A percentile compares a stretch with the other conserved stretches of the same genome.
phyloP scores from a whole-genome alignment of 139 green algal species.

The Diplosphaera chodatii region DNA sequence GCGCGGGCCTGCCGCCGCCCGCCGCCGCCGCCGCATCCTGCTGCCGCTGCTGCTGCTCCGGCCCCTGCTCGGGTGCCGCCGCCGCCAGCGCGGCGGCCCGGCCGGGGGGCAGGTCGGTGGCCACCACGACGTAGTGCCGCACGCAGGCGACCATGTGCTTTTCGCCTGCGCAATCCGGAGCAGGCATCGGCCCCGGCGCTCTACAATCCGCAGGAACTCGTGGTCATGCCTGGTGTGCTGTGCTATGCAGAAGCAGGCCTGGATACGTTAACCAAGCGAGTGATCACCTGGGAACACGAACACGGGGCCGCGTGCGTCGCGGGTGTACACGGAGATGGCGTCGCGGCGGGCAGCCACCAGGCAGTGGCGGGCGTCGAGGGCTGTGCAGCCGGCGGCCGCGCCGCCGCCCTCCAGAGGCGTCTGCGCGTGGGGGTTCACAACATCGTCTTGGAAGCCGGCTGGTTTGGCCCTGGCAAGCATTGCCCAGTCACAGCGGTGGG shows the following conservation, averaged over 20 bases:
- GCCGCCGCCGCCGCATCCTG: background rate
- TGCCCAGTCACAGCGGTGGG: background rate
- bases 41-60: background rate
- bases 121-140: constrained; percentile 53
- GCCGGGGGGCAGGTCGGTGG: constrained; percentile 8
- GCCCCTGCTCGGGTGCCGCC: too few relatives aligned
- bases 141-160: constrained; percentile 52
- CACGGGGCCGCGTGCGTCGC: constrained; percentile 58
- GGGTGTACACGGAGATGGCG: constrained; percentile 73
- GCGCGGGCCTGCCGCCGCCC: background rate
- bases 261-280: too few relatives aligned
- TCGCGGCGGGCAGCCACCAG: constrained; percentile 54
- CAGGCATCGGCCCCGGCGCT: too few relatives aligned
- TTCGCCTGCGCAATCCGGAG: constrained; percentile 14
- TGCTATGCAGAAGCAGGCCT: background rate
- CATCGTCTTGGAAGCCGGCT: background rate
- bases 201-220: too few relatives aligned
- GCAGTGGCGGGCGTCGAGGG: constrained; percentile 20
- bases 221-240: background rate
- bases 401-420: constrained; percentile 48
- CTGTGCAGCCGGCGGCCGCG: constrained; percentile 10
- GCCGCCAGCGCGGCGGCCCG: too few relatives aligned
- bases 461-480: background rate
- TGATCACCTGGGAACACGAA: constrained; percentile 52
- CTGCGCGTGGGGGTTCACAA: constrained; percentile 5